A percentile compares a stretch with the other conserved stretches of the same genome.
Conservation (phyloP, 208 protist genomes). For the Acanthamoeba rhysodes region DNA sequence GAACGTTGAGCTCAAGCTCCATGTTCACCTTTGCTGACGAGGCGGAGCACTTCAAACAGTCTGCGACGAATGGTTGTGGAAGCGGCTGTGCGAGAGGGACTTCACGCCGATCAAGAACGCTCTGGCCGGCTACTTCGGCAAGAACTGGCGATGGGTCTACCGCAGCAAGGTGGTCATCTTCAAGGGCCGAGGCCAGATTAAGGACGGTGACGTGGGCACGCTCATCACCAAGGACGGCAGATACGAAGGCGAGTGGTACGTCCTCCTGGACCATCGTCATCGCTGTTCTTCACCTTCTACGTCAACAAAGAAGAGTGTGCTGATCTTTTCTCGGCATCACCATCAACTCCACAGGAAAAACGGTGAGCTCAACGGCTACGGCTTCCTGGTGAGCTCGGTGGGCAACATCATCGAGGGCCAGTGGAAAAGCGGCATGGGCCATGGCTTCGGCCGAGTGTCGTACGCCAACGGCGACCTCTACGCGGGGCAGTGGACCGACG, state of each 20-base stretch:
- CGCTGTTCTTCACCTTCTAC: not conserved
- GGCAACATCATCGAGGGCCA: conserved; percentile 62
- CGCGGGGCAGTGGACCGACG: conserved; percentile 46
- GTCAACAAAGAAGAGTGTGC: not conserved
- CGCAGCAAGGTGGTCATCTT: conserved; percentile 42
- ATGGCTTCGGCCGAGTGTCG: conserved; percentile 36
- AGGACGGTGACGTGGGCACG: conserved; percentile 26
- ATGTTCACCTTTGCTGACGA: not conserved
- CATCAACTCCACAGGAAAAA: not conserved
- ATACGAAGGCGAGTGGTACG: conserved; percentile 49
- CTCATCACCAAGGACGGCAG: conserved; percentile 54
- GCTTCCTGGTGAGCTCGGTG: conserved; percentile 32
- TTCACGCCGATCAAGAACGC: conserved; percentile 37
- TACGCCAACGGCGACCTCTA: conserved; percentile 64
- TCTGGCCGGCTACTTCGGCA: conserved; percentile 23
- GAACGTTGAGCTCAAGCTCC: not conserved
- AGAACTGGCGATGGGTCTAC: conserved; percentile 53
- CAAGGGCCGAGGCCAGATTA: conserved; percentile 16
- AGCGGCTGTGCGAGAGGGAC: conserved; percentile 23
- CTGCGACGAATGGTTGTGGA: conserved; percentile 40
- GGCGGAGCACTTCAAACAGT: not conserved
- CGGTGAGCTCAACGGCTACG: conserved; percentile 53
- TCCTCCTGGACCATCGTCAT: not conserved
- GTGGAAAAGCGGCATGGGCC: conserved; percentile 59
- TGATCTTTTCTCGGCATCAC: not conserved